Percentiles rank a stretch among this genome's conserved stretches.
These are phyloP conservation scores for Solidago caesia DNA, from an alignment of 129 eudicot species.

Conservation along the genomic window DNA sequence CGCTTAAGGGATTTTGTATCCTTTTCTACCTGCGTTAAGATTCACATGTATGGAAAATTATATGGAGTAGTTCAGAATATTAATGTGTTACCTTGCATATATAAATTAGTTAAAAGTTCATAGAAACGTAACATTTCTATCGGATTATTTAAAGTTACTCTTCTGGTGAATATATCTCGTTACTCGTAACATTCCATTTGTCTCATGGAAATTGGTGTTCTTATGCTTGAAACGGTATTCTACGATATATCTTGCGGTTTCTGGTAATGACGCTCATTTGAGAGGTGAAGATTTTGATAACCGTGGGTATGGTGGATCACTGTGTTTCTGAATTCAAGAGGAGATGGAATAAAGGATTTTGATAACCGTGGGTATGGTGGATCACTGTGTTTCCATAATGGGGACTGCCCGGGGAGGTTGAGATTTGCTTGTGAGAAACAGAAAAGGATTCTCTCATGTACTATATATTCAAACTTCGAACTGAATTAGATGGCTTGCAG, in stretches of 20 bases:
- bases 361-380: neutral
- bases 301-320: neutral
- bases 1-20: too few species aligned
- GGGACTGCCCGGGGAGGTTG: neutral
- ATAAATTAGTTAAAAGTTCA: too few species aligned
- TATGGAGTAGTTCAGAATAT: too few species aligned
- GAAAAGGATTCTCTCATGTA: constrained; percentile 16
- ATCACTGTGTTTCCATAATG: neutral
- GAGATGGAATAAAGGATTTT: neutral
- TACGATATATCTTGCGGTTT: neutral
- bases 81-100: too few species aligned
- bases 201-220: too few species aligned
- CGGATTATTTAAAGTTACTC: too few species aligned
- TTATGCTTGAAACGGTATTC: too few species aligned
- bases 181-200: too few species aligned
- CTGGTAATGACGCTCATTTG: neutral
- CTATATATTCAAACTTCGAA: neutral
- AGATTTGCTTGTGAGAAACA: constrained; percentile 15
- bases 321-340: neutral
- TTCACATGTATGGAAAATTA: too few species aligned
- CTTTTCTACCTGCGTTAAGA: too few species aligned
- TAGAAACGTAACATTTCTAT: too few species aligned
- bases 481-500: constrained; percentile 20
- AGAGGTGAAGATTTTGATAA: neutral
- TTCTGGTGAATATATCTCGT: too few species aligned